Percentiles rank a stretch among this genome's conserved stretches.
These are phyloP conservation scores for Aspergillus japonicus DNA, from an alignment of 2,329 filamentous ascomycete genomes.

Conservation along the genomic window DNA sequence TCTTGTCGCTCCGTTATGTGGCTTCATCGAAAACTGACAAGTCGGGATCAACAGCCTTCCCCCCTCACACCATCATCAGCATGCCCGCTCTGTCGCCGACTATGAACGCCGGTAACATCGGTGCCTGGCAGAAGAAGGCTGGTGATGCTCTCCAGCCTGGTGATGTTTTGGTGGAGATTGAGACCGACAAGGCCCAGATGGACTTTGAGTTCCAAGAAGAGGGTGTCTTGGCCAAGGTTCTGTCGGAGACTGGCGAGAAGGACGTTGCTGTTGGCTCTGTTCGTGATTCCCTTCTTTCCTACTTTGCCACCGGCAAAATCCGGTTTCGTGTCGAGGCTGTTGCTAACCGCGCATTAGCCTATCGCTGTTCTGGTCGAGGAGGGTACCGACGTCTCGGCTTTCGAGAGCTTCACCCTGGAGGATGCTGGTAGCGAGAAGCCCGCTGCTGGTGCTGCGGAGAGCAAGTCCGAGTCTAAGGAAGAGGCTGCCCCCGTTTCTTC, in stretches of 20 bases:
- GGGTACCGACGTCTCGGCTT: constrained; percentile 79
- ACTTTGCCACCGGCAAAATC: background rate
- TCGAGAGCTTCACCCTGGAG: constrained; percentile 81
- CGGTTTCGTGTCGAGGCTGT: background rate
- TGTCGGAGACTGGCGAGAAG: constrained; percentile 91
- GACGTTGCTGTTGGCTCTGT: constrained; percentile 93
- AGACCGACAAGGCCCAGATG: constrained; percentile 99
- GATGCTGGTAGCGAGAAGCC: constrained; percentile 85
- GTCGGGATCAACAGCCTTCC: constrained; percentile 68
- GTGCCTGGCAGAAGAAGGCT: constrained; percentile 94
- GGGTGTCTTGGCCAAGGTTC: constrained; percentile 88
- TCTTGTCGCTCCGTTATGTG: constrained; percentile 13
- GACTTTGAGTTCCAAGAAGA: constrained; percentile 99
- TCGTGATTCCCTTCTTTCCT: constrained; percentile 47
- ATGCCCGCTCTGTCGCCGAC: constrained; percentile 98
- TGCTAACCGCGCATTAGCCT: constrained; percentile 60
- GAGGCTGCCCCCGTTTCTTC: constrained; percentile 56
- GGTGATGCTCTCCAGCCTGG: constrained; percentile 85
- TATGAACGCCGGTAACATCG: constrained; percentile 96
- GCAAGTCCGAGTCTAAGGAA: constrained; percentile 56
- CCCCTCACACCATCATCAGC: constrained; percentile 89
- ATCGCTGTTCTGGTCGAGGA: constrained; percentile 96
- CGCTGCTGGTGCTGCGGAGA: constrained; percentile 60
- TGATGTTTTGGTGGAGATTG: constrained; percentile 95
- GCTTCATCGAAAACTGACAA: constrained; percentile 20